These are phyloP conservation scores for Psilocybe mexicana DNA, from an alignment of 1,284 basidiomycete genomes.

Conservation along the genomic window DNA sequence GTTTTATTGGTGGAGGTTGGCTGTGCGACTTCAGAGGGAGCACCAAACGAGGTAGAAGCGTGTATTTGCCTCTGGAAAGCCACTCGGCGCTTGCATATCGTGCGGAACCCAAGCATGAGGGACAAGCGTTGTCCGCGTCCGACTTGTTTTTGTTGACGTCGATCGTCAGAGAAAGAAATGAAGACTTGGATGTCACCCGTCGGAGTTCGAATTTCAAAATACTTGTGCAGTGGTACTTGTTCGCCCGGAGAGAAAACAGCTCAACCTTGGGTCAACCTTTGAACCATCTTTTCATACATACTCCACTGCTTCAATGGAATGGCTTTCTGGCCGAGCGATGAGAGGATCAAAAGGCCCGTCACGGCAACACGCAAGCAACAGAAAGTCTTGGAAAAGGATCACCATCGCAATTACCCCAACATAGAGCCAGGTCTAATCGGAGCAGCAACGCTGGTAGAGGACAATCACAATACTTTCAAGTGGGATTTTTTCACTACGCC, in stretches of 20 bases:
- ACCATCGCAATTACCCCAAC: constrained; percentile 45
- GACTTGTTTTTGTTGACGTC: neutral
- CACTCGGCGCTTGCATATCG: constrained; percentile 39
- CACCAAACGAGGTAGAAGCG: constrained; percentile 34
- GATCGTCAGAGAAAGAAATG: neutral
- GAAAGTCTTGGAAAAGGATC: constrained; percentile 29
- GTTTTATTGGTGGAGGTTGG: constrained; percentile 24
- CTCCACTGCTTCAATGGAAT: constrained; percentile 55
- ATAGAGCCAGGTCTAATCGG: constrained; percentile 56
- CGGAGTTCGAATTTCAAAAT: constrained; percentile 30
- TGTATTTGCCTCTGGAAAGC: constrained; percentile 30
- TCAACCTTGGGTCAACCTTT: neutral
- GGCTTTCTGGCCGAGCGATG: constrained; percentile 65
- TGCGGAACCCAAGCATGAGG: constrained; percentile 55
- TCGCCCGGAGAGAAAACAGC: too few relatives aligned
- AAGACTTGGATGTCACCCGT: neutral
- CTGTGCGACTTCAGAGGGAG: constrained; percentile 20
- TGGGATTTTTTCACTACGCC: constrained; percentile 49
- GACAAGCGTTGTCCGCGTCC: constrained; percentile 6
- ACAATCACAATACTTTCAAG: constrained; percentile 42
- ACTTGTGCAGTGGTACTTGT: too few relatives aligned
- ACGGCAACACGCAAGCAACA: constrained; percentile 20
- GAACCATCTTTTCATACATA: neutral
- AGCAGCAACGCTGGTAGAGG: constrained; percentile 49
- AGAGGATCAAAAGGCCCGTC: constrained; percentile 26